Conservation (phyloP, 345 rosid species). For the Raphanus raphanistrum region DNA sequence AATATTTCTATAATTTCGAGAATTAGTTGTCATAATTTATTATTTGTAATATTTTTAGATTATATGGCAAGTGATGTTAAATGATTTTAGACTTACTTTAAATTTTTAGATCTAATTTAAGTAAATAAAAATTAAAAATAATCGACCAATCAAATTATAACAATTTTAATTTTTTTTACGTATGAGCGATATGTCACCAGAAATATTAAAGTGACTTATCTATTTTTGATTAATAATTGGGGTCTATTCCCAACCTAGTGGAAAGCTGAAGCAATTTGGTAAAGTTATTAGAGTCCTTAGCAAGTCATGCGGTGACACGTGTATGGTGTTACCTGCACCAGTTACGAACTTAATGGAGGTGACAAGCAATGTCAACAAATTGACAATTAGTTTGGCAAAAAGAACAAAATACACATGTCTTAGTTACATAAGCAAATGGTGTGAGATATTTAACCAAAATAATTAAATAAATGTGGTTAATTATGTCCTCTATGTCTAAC, state of each 20-base stretch:
- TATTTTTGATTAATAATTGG: not conserved
- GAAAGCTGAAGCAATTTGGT: not conserved
- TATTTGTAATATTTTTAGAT: too few species aligned
- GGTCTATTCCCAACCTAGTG: constrained; percentile 9
- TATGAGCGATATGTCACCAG: too few species aligned
- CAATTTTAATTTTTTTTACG: too few species aligned
- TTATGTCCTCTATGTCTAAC: not conserved
- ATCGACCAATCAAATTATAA: too few species aligned
- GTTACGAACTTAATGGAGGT: constrained; percentile 17
- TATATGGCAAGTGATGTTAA: too few species aligned
- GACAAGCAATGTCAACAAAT: constrained; percentile 17
- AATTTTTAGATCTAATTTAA: too few species aligned
- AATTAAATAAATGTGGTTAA: not conserved
- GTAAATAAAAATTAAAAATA: too few species aligned
- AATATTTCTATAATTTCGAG: too few species aligned
- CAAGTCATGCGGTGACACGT: not conserved
- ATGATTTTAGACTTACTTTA: too few species aligned
- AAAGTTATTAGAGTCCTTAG: not conserved
- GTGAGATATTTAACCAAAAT: not conserved
- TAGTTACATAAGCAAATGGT: not conserved
- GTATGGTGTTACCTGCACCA: not conserved
- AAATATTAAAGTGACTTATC: too few species aligned
- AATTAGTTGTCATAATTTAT: too few species aligned
- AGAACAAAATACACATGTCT: not conserved
- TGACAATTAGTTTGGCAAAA: constrained; percentile 14